Evolutionary conservation across 352 stramenopile species (phyloP), one percentile per base, ranked within the genome.

Genomic region (Saprolegnia parasitica): DNA sequence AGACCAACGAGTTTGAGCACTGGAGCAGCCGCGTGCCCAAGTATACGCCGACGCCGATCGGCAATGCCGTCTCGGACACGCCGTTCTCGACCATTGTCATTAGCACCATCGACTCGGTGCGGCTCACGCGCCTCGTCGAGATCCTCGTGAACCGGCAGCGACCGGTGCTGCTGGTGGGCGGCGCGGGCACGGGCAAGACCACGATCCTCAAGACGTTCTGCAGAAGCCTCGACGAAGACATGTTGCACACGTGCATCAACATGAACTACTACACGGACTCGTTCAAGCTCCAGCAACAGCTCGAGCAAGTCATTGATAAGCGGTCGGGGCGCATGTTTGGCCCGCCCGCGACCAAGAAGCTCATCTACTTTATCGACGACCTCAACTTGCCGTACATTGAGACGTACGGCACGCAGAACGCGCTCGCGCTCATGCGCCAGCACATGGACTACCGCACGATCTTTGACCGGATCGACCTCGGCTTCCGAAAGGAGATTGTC

Each of bases 221-320:
- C 20, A 83, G 88, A 2, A 88, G 87, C 71, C 50, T 91, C 0
- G 84, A 95, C 55, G 96, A 98, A 56, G 91, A 97, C 60, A 97
- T 99, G 81, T 78, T 98, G 35, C 97, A 91, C 76, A 97, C 93
- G 60, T 98, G 88, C 71, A 98, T 99, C 77, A 98, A 98, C 77
- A 98, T 98, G 95, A 98, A 96, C 71, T 98, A 98, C 78, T 98
- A 97, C 78, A 98, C 91, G 3, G 91, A 98, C 73, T 98, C 91
- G 23, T 96, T 88, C 74, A 97, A 96, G 55, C 74, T 98, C 9
- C 93, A 98, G 71, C 87, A 97, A 66, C 95, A 99, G 68, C 77
- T 99, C 24, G 96, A 99, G 74, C 92, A 96, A 0, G 93, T 98
- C 40, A 98, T 98, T 70, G 96, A 99, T 74, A 98, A 98, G 77